Evolutionary conservation across 805 yeast genomes (phyloP).

Genomic region (Dipodascopsis tothii): DNA sequence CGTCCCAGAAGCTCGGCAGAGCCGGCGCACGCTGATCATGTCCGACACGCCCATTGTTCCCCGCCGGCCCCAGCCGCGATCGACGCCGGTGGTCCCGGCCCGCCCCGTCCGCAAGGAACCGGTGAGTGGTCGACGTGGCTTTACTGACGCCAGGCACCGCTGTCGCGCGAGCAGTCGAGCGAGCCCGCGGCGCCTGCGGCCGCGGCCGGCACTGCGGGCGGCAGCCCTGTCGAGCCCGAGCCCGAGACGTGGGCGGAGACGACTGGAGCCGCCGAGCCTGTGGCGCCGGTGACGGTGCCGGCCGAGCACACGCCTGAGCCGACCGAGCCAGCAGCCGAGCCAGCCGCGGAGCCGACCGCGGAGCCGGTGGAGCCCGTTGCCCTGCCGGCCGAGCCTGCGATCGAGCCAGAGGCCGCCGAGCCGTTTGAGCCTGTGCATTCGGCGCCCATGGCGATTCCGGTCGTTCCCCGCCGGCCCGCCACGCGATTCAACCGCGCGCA

Average conservation of each 20-base stretch:
- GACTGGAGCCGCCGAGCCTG: background rate
- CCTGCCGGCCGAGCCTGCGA: background rate
- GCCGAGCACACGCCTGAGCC: background rate
- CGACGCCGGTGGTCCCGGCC: slow-evolving; percentile 1
- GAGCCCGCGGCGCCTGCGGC: background rate
- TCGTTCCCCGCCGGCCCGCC: slow-evolving; percentile 5
- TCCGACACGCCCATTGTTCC: background rate
- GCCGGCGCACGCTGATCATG: background rate
- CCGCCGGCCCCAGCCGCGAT: slow-evolving; percentile 1
- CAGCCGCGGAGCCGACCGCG: background rate
- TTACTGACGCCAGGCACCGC: slow-evolving; percentile 1
- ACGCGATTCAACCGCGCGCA: slow-evolving; percentile 17
- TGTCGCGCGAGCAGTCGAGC: background rate
- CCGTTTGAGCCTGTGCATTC: too few species aligned
- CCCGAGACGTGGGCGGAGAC: background rate
- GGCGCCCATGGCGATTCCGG: slow-evolving; percentile 11
- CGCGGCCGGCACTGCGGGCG: too few species aligned
- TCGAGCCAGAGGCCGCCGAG: background rate
- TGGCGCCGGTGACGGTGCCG: background rate
- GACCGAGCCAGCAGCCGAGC: background rate
- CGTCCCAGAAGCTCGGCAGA: background rate
- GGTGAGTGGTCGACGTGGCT: slow-evolving; percentile 1
- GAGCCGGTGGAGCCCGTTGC: background rate
- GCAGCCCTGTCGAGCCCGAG: too few species aligned
- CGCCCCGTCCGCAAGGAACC: slow-evolving; percentile 1